Base-by-base conservation (phyloP, 768 basidiomycete genomes). In the Panus rudis region DNA sequence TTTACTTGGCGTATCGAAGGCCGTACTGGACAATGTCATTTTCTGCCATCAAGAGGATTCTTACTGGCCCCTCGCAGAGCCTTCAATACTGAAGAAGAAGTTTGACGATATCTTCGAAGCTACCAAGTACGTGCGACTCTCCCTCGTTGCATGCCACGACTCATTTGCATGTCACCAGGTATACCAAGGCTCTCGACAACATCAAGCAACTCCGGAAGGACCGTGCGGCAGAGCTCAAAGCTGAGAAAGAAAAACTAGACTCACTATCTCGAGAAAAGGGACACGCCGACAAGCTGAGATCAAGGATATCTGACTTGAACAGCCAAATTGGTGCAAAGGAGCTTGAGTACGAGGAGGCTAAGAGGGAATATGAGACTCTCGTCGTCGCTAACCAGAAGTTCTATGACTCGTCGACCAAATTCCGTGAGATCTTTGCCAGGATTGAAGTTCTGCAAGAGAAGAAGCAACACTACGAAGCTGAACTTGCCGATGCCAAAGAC, bases 101-200 rank as follows among this genome's bases (percentile, higher is more conserved):
- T 99, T 99, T 48, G 96, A 99, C 55, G 96, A 99, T 55, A 99
- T 99, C 44, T 98, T 99, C 55, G 96, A 99, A 63, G 96, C 96
- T 3, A 98, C 93, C 16, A 85, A 86, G 92, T 88, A 39, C 24
- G 69, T 57, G 10, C 28, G 10, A 30, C 31, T 1, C 4, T 20
- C 5, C 37, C 8, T n/a, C 19, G 20, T 19, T 23, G 20, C 14
- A n/a, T n/a, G 19, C 7, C 21, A 21, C 28, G 5, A 22, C 33
- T 42, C 5, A 30, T 35, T 35, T 14, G 6, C 27, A 17, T 7
- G 25, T 24, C 7, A 2, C 0, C 45, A 96, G 93, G 55, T 99
- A 97, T 63, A 97, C 94, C 0, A 98, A 98, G 57, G 96, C 94
- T 0, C 72, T 99, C 1, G 91, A 96, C 46, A 80, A 84, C 21